These are phyloP conservation scores for Hygrocybe coccinea DNA, from an alignment of 768 basidiomycete species.

Conservation along the genomic window DNA sequence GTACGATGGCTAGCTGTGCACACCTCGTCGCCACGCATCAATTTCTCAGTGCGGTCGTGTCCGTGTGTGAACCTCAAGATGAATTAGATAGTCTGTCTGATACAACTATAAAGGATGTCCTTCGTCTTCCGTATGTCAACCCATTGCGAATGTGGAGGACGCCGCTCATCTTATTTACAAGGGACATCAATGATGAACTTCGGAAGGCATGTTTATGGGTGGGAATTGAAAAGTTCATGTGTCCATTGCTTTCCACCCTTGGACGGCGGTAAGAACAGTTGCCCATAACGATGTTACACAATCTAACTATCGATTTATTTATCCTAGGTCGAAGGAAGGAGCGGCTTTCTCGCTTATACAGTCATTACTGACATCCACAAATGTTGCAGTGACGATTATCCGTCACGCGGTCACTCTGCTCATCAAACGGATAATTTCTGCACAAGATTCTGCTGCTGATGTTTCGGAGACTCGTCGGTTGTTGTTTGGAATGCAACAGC, in stretches of 20 bases:
- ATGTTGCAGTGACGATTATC: constrained; percentile 32
- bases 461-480: constrained; percentile 34
- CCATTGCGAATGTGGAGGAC: not conserved
- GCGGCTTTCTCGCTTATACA: constrained; percentile 33
- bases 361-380: constrained; percentile 31
- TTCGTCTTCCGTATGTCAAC: constrained; percentile 46
- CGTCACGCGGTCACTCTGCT: constrained; percentile 28
- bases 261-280: not conserved
- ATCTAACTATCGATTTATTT: not conserved
- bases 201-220: constrained; percentile 12
- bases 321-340: constrained; percentile 32
- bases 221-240: constrained; percentile 23
- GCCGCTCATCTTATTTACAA: constrained; percentile 1
- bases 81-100: constrained; percentile 45
- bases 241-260: constrained; percentile 25
- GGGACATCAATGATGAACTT: constrained; percentile 15
- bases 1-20: constrained; percentile 49
- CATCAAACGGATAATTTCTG: constrained; percentile 23
- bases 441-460: constrained; percentile 18
- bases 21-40: constrained; percentile 48
- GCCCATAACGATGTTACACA: not conserved
- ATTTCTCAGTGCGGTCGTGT: constrained; percentile 59
- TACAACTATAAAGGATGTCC: constrained; percentile 37
- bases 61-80: constrained; percentile 61
- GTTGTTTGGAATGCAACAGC: constrained; percentile 59